These are phyloP conservation scores for Backusella liffmaniae DNA, from an alignment of 192 early-diverging fungal genomes.

Conservation along the genomic window DNA sequence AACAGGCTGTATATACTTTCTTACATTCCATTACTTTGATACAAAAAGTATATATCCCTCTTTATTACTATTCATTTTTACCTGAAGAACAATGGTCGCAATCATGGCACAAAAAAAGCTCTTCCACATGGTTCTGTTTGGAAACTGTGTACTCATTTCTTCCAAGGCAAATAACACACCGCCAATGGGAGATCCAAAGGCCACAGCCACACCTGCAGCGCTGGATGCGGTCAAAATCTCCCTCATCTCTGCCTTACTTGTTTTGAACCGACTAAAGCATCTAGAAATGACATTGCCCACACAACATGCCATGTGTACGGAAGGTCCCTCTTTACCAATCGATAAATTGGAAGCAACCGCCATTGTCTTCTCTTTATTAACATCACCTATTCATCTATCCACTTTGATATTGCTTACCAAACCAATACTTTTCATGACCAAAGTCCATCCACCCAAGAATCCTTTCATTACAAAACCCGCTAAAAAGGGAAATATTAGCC, in stretches of 20 bases:
- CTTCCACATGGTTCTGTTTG: conserved; percentile 93
- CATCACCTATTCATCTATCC: too few relatives aligned
- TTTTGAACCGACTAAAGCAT: conserved; percentile 73
- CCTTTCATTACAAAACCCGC: conserved; percentile 93
- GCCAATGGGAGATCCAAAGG: conserved; percentile 96
- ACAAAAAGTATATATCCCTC: neutral
- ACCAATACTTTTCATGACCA: conserved; percentile 89
- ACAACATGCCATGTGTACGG: conserved; percentile 95
- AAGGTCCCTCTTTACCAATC: conserved; percentile 94
- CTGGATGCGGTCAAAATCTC: conserved; percentile 84
- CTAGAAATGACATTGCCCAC: conserved; percentile 86
- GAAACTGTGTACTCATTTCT: conserved; percentile 95
- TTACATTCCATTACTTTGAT: neutral
- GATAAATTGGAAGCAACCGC: conserved; percentile 87
- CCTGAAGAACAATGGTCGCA: conserved; percentile 86
- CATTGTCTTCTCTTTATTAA: conserved; percentile 47
- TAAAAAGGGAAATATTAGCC: conserved; percentile 2
- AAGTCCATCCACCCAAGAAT: conserved; percentile 89
- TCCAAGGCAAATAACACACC: conserved; percentile 71
- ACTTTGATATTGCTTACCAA: conserved; percentile 46
- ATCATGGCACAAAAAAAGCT: conserved; percentile 98
- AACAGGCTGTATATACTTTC: neutral
- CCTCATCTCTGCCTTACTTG: conserved; percentile 82
- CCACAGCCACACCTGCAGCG: conserved; percentile 96
- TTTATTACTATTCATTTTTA: conserved; percentile 15